phyloP scores from a whole-genome alignment of 306 rosid species.

The Quercus dentata region DNA sequence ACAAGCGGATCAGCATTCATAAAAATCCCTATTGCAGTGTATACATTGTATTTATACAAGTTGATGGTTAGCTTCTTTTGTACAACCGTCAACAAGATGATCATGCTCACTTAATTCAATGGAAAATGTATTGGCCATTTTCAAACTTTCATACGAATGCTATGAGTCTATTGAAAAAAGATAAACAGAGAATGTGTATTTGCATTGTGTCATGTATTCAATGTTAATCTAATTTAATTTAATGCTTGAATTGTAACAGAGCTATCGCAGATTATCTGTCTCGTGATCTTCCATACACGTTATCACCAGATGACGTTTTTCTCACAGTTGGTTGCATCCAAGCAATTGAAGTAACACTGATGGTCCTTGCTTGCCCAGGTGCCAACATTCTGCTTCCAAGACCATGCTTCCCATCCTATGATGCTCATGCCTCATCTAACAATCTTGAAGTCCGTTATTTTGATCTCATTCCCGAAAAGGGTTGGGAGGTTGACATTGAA shows the following conservation, averaged over 20 bases:
- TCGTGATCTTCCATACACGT: conserved; percentile 17
- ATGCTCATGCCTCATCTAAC: neutral
- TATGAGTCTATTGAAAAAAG: no score
- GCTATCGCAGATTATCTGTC: conserved; percentile 39
- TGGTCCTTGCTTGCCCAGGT: conserved; percentile 19
- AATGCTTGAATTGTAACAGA: conserved; percentile 17
- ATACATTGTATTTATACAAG: no score
- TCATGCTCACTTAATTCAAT: no score
- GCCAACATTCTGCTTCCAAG: conserved; percentile 35
- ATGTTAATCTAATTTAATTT: neutral
- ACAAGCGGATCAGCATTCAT: no score
- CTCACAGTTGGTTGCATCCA: conserved; percentile 31
- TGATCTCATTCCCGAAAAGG: conserved; percentile 22
- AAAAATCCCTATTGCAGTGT: no score
- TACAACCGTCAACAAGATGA: no score
- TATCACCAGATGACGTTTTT: conserved; percentile 24
- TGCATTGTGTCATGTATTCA: no score
- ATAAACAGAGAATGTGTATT: no score
- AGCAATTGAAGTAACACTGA: conserved; percentile 18
- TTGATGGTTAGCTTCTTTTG: no score
- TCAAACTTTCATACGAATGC: no score
- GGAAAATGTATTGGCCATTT: no score
- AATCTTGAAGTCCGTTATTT: conserved; percentile 26
- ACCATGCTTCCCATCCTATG: conserved; percentile 26
- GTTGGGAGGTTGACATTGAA: conserved; percentile 37